Evolutionary conservation across 768 basidiomycete genomes (phyloP).

Genomic region (Lyophyllum semitale): DNA sequence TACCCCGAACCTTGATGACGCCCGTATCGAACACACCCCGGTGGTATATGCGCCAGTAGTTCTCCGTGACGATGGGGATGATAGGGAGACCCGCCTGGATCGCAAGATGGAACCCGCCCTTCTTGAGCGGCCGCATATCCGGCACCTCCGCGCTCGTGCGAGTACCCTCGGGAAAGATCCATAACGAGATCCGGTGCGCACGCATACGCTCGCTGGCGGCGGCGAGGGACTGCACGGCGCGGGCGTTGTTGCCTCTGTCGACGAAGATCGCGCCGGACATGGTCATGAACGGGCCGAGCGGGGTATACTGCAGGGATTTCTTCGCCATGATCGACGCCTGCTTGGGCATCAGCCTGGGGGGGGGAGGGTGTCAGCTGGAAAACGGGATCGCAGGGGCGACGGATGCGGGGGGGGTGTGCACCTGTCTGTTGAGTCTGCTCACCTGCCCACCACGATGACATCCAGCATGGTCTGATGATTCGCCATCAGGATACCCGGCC

Average conservation of each 20-base stretch:
- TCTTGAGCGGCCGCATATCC: constrained; percentile 88
- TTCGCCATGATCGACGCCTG: constrained; percentile 91
- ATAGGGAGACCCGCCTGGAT: constrained; percentile 90
- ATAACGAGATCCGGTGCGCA: constrained; percentile 67
- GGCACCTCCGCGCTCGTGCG: constrained; percentile 68
- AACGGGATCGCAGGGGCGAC: neutral
- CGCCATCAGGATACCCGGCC: constrained; percentile 75
- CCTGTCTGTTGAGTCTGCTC: too few relatives aligned
- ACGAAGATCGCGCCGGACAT: constrained; percentile 91
- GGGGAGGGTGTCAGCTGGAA: neutral
- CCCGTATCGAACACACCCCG: constrained; percentile 77
- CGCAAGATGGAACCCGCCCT: constrained; percentile 97
- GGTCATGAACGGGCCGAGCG: constrained; percentile 90
- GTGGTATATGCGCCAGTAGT: constrained; percentile 88
- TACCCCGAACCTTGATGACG: constrained; percentile 80
- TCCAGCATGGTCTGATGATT: constrained; percentile 97
- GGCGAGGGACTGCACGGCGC: constrained; percentile 74
- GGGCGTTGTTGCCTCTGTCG: constrained; percentile 77
- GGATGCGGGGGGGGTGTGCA: too few relatives aligned
- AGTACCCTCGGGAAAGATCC: constrained; percentile 98
- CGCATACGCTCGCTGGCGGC: constrained; percentile 83
- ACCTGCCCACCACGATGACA: constrained; percentile 81
- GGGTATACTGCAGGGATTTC: constrained; percentile 81
- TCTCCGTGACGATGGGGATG: constrained; percentile 89
- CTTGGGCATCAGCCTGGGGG: constrained; percentile 73